Conservation (phyloP, 2,329 filamentous ascomycete species). For the Phialophora tarda region DNA sequence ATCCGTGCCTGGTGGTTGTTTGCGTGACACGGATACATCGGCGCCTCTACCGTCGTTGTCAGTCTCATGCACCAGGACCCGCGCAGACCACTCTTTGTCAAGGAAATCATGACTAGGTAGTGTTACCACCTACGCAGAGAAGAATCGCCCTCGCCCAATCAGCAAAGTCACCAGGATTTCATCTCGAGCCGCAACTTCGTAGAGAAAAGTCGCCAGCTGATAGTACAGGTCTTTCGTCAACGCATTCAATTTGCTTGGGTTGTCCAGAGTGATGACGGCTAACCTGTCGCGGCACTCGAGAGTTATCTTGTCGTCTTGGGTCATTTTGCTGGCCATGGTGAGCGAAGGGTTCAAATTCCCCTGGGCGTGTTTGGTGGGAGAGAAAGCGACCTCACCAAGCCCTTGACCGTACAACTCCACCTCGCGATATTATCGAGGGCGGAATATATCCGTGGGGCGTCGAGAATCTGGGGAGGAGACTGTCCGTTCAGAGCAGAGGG, state of each 20-base stretch:
- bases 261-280: constrained; percentile 84
- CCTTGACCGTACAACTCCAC: background rate
- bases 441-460: constrained; percentile 10
- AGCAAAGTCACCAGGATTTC: constrained; percentile 85
- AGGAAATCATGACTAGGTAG: background rate
- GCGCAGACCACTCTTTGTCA: constrained; percentile 1
- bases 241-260: constrained; percentile 84
- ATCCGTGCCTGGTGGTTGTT: constrained; percentile 9
- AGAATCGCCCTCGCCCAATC: constrained; percentile 77
- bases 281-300: constrained; percentile 60
- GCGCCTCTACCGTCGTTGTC: constrained; percentile 2
- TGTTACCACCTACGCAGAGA: constrained; percentile 73
- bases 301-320: constrained; percentile 4
- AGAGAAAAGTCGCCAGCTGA: constrained; percentile 70
- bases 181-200: constrained; percentile 75
- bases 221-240: constrained; percentile 75
- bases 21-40: constrained; percentile 13
- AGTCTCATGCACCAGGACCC: background rate
- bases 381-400: background rate
- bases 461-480: background rate
- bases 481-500: background rate
- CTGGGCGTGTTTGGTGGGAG: background rate
- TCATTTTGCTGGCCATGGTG: constrained; percentile 12
- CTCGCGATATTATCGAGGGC: constrained; percentile 9
- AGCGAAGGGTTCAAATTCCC: background rate